Evolutionary conservation across 192 early-diverging fungal species (phyloP).

Genomic region (Backusella luteola): DNA sequence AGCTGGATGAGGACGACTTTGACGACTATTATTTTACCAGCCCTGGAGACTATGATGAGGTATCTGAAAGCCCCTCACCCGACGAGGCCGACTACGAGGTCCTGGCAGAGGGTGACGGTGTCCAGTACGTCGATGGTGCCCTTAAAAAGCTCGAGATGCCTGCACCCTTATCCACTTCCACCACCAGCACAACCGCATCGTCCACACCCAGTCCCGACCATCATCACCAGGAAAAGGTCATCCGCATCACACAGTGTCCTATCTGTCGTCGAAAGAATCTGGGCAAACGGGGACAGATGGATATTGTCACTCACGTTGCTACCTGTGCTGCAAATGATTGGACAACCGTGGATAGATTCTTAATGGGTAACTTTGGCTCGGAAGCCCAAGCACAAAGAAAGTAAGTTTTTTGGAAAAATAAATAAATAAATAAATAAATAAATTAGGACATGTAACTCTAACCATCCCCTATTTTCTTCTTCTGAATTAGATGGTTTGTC

Average conservation of each 20-base stretch:
- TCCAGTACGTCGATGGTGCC: constrained; percentile 15
- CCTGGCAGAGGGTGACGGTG: constrained; percentile 22
- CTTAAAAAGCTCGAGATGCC: not conserved
- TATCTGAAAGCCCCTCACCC: not conserved
- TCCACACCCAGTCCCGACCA: not conserved
- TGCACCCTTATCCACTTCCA: not conserved
- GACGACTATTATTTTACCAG: not conserved
- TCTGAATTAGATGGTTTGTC: constrained; percentile 29
- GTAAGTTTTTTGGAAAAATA: constrained; percentile 41
- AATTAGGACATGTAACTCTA: not conserved
- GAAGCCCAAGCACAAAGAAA: constrained; percentile 72
- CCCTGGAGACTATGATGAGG: not conserved
- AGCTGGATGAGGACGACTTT: constrained; percentile 10
- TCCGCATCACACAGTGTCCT: constrained; percentile 65
- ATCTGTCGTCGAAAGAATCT: constrained; percentile 65
- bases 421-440: too few relatives aligned
- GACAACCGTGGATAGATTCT: constrained; percentile 64
- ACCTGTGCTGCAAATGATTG: constrained; percentile 69
- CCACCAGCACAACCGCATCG: not conserved
- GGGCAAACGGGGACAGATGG: constrained; percentile 53
- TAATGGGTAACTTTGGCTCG: constrained; percentile 76
- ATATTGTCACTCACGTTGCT: constrained; percentile 76
- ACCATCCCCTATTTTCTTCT: not conserved
- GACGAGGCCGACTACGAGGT: constrained; percentile 24
- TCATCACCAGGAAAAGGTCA: constrained; percentile 51